Evolutionary conservation across 2,329 filamentous ascomycete genomes (phyloP), one percentile per base, ranked within the genome.

Genomic region (Mycosphaerelloides madeirae): DNA sequence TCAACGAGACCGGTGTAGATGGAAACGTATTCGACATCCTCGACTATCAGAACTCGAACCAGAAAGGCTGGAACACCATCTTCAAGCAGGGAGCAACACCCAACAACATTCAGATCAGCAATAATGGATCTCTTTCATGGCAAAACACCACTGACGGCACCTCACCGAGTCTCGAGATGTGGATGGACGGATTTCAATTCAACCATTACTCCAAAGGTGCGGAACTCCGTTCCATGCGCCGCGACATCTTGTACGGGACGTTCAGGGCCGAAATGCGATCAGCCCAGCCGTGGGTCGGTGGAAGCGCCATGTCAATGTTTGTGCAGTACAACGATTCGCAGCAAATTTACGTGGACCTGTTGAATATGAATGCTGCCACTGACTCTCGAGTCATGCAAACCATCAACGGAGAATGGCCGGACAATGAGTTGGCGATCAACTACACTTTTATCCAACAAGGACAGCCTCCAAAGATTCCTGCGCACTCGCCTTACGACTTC

Each of bases 201-300:
- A 31, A 67, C 4, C 70, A 74, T 48, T 51, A 73, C 0, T 70
- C 74, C n/a, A 57, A 62, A 14, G 72, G 72, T 18, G 68, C 63
- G 5, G 63, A 66, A 32, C 61, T 75, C 33, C 62, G 66, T 18
- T 73, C 69, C 3, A 48, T 61, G 18, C 60, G 72, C 29, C 66
- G 67, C 31, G 72, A 75, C 47, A 73, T 75, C 15, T 64, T 71
- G 28, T 71, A 70, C 62, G 72, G 72, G 37, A 69, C 70, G 8
- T 74, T 75, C 49, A 64, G 70, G 19, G 60, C 65, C 1, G 61
- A 66, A 18, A 64, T 75, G 59, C 65, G 66, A 41, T 64, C 68
- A n/a, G 64, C 71, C 3, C 57, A 53, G 22, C 55, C 54, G 14
- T 63, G 57, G 19, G 54, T 55, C 6, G 58, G 62, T 18, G 72